Conservation (phyloP, 768 basidiomycete species). For the Leucocoprinus leucothites region DNA sequence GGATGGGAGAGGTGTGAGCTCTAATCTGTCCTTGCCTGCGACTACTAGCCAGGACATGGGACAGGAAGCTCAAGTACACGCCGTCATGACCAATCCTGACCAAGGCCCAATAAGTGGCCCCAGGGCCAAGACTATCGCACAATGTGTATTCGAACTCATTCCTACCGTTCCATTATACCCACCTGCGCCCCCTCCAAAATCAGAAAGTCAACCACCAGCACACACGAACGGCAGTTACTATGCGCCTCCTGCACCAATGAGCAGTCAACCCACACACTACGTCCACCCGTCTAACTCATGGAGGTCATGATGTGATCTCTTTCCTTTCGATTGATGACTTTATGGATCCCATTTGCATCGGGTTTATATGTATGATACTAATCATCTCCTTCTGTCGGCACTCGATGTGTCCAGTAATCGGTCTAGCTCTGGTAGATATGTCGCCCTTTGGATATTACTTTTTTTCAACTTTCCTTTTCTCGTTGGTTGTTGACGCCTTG, state of each 20-base stretch:
- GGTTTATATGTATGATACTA: conserved; percentile 9
- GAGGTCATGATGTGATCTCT: conserved; percentile 8
- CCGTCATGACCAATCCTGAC: conserved; percentile 71
- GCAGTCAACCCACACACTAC: neutral
- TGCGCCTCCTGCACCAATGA: neutral
- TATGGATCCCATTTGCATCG: neutral
- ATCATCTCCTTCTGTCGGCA: conserved; percentile 3
- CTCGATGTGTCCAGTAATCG: conserved; percentile 7
- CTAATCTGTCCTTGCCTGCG: conserved; percentile 64
- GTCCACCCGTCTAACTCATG: conserved; percentile 8
- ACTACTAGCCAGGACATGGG: conserved; percentile 56
- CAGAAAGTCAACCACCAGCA: conserved; percentile 9
- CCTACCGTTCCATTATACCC: conserved; percentile 70
- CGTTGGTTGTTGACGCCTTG: neutral
- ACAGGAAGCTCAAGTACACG: conserved; percentile 84
- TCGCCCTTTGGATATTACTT: conserved; percentile 8
- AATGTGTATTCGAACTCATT: conserved; percentile 77
- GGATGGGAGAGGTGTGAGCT: conserved; percentile 69
- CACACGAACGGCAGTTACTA: conserved; percentile 14
- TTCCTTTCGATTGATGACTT: neutral
- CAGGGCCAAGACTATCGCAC: conserved; percentile 50
- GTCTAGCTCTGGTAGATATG: conserved; percentile 8
- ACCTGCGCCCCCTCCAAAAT: conserved; percentile 26
- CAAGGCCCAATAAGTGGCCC: conserved; percentile 37
- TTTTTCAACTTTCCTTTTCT: neutral